Conservation (phyloP, 225 moss, liverwort and hornwort species). For the Climacium dendroides region DNA sequence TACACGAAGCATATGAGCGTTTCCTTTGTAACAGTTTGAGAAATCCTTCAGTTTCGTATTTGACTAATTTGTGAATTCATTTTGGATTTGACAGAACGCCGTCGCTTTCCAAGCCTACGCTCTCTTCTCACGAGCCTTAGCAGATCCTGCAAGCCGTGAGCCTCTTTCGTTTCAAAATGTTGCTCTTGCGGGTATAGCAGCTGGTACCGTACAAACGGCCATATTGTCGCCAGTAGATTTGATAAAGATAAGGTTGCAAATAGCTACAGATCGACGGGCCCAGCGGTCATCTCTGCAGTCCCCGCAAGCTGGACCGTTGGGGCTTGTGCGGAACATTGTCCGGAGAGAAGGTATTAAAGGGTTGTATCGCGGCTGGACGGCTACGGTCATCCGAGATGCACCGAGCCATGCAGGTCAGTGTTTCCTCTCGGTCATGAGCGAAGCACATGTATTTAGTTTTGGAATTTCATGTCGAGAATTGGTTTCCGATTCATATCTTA, state of each 20-base stretch:
- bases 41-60: not conserved
- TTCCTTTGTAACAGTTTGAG: not conserved
- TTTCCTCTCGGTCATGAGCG: not conserved
- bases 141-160: constrained; percentile 30
- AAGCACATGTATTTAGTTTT: not conserved
- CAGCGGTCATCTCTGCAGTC: constrained; percentile 17
- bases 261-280: constrained; percentile 50
- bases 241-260: constrained; percentile 89
- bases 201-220: constrained; percentile 78
- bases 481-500: not conserved
- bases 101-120: constrained; percentile 95
- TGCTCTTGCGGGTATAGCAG: constrained; percentile 78
- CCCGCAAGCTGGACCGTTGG: constrained; percentile 55
- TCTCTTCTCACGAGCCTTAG: constrained; percentile 54
- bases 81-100: constrained; percentile 57
- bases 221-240: constrained; percentile 88
- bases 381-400: constrained; percentile 87
- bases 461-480: not conserved
- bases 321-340: constrained; percentile 57
- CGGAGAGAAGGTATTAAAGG: constrained; percentile 72
- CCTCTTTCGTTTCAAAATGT: constrained; percentile 58
- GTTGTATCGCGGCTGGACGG: constrained; percentile 80
- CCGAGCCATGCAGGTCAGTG: constrained; percentile 72
- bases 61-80: not conserved
- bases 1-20: not conserved